Base-by-base conservation (phyloP, 495 filamentous ascomycete genomes). In the Astrothelium subdiscretum region DNA sequence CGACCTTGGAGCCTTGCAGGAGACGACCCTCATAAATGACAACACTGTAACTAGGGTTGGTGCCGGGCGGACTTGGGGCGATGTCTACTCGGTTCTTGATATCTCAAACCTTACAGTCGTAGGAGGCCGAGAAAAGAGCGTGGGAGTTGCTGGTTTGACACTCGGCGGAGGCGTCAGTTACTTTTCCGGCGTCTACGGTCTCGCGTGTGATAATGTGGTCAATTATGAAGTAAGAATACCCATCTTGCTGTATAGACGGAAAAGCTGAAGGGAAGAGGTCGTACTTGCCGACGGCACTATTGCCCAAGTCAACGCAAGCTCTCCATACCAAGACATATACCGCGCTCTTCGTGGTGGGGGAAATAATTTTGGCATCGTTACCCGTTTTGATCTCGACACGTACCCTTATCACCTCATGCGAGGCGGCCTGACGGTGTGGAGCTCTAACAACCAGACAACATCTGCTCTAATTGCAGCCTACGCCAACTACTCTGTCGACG, bases 1-100 rank as follows among this genome's bases (percentile, higher is more conserved):
- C 66, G 80, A 82, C 54, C 74, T 81, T 13, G 67, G 68, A 59
- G 69, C 63, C 0, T 62, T 83, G 18, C 72, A 79, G 48, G 70
- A 75, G 24, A 70, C 80, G 57, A 73, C 70, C 10, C 67, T 80
- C 4, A 73, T 78, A 20, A 69, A 72, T 20, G 74, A 79, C 31
- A 69, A 76, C 29, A 31, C 60, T 4, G 24, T 62, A 3, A 57
- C 43, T 1, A 31, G 27, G 29, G 52, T 72, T 31, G 68, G 68
- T 24, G 57, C 68, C 31, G 71, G 71, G 20, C 52, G 43, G 1
- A 27, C 54, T 2, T 72, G 70, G 70, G 26, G 35, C 11, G 59
- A 69, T 29, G 70, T 67, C 1, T 73, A 70, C 40, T 32, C 43
- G 18, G 20, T 32, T 22, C 52, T 70, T 10, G 68, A 67, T n/a